phyloP scores from a whole-genome alignment of 2,329 filamentous ascomycete species.

The Akanthomyces muscarius region DNA sequence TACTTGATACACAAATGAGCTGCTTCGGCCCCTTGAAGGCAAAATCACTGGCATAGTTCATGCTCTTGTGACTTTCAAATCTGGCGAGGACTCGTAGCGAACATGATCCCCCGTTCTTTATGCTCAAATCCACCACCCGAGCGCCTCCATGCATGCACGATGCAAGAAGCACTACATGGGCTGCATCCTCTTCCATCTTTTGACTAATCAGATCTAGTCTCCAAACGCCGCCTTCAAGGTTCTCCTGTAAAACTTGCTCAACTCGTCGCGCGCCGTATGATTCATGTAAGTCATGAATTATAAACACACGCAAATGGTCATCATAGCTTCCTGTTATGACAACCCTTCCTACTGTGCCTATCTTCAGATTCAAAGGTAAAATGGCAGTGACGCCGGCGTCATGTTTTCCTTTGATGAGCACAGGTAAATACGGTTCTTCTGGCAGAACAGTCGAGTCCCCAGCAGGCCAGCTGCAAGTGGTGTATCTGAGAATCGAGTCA shows the following conservation, averaged over 20 bases:
- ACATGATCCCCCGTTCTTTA: slow-evolving; percentile 45
- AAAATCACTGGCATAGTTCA: slow-evolving; percentile 88
- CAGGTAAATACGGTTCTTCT: slow-evolving; percentile 25
- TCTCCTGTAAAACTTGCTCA: slow-evolving; percentile 56
- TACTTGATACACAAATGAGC: slow-evolving; percentile 60
- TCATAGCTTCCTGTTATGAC: slow-evolving; percentile 90
- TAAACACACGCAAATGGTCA: slow-evolving; percentile 69
- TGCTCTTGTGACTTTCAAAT: slow-evolving; percentile 85
- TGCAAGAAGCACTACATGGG: slow-evolving; percentile 57
- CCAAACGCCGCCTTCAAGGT: slow-evolving; percentile 84
- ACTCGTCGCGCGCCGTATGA: slow-evolving; percentile 40
- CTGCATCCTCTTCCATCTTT: slow-evolving; percentile 24
- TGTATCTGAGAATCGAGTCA: slow-evolving; percentile 59
- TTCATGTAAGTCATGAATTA: slow-evolving; percentile 39
- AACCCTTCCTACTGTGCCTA: slow-evolving; percentile 46
- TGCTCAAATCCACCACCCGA: slow-evolving; percentile 53
- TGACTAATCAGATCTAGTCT: slow-evolving; percentile 61
- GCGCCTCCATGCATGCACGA: slow-evolving; percentile 93
- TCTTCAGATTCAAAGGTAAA: slow-evolving; percentile 56
- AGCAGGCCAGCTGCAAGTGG: slow-evolving; percentile 29
- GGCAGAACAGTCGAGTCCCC: slow-evolving; percentile 17
- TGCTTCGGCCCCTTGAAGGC: slow-evolving; percentile 36
- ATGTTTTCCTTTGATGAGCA: slow-evolving; percentile 50
- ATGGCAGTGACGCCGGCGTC: slow-evolving; percentile 86
- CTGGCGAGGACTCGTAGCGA: slow-evolving; percentile 60